Conservation (phyloP, 75 land plant genomes). For the Isoetes taiwanensis region DNA sequence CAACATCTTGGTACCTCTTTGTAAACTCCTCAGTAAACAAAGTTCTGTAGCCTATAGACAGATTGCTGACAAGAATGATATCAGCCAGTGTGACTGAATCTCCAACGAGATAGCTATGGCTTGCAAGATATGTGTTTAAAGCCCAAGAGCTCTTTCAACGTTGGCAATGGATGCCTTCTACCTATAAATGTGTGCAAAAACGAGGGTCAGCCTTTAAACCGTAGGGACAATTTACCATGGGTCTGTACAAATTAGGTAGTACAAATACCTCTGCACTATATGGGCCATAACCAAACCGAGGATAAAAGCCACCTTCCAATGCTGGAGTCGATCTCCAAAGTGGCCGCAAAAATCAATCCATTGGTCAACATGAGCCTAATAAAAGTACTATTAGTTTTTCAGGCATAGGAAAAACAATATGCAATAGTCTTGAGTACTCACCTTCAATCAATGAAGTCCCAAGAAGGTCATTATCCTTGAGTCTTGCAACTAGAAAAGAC, state of each 20-base stretch:
- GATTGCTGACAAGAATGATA: conserved; percentile 56
- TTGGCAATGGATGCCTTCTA: conserved; percentile 35
- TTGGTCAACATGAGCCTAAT: conserved; percentile 80
- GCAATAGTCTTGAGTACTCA: no score
- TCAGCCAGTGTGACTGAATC: conserved; percentile 76
- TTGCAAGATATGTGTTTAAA: conserved; percentile 46
- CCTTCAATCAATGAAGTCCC: no score
- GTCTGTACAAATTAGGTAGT: no score
- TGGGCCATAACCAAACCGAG: conserved; percentile 41
- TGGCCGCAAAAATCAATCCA: conserved; percentile 84
- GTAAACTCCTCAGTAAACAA: conserved; percentile 60
- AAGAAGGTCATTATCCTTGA: no score
- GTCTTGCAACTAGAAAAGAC: no score
- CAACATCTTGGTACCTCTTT: conserved; percentile 69
- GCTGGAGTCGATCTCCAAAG: conserved; percentile 51
- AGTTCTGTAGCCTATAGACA: conserved; percentile 26
- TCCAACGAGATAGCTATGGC: conserved; percentile 71
- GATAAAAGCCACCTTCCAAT: conserved; percentile 39
- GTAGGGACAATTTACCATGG: no score
- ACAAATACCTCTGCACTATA: conserved; percentile 49
- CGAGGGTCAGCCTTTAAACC: no score
- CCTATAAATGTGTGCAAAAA: no score
- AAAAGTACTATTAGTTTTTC: no score
- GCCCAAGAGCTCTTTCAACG: conserved; percentile 52
- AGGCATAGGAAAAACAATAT: no score